Evolutionary conservation across 164 flowering plant species (phyloP), one percentile per base, ranked within the genome.

Genomic region (Dillenia turbinata): DNA sequence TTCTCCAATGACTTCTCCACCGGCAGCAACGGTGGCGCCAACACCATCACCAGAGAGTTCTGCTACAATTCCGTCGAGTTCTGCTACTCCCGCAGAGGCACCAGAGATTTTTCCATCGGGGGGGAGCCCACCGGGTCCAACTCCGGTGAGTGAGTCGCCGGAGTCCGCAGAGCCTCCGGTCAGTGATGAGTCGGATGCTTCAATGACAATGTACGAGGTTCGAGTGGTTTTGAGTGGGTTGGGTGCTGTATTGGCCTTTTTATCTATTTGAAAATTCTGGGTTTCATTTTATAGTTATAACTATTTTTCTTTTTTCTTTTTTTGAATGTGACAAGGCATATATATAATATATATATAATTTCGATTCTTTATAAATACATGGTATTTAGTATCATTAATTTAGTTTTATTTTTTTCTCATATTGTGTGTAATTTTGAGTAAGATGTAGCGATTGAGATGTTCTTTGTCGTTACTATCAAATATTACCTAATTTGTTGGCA

Each of bases 161-260:
- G 79, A 74, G 8, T 66, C 63, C 1, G 71, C 76, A 9, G 52
- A 54, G 56, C 63, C 74, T 26, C 81, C 79, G 10, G 61, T 17
- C 1, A 52, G 14, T n/a, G 79, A 79, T 47, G 71, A 60, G 1
- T 79, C 85, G 49, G 73, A 75, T 33, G 40, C 40, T 56, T 69
- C 83, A 10, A 58, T 44, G 12, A 63, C 77, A 0, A 14, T 47
- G n/a, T 63, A 56, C 49, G 60, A 50, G 54, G 66, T 16, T 11
- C 49, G 57, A 9, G 50, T 66, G 14, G 7, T 77, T 46, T 56
- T 77, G 52, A 66, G 67, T n/a, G 78, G 78, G 17, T 49, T 75
- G 47, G 40, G 40, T 33, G 62, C 70, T 26, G 10, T 77, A 17
- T 63, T 66, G 69, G 76, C 78, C 1, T 65, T 79, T 48, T 46